phyloP scores from a whole-genome alignment of 805 yeast genomes.

The Lipomyces lipofer region DNA sequence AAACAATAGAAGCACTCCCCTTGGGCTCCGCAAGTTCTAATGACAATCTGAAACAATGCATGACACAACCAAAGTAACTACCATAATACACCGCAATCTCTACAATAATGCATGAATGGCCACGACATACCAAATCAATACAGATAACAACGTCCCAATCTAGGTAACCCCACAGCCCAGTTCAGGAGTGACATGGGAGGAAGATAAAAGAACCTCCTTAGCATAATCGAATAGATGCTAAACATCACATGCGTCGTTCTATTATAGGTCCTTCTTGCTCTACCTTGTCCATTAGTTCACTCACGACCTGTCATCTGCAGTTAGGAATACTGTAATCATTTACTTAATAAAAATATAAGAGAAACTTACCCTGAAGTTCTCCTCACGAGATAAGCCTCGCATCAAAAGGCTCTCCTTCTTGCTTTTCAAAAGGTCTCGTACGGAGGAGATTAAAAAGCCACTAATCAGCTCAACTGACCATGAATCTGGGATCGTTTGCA shows the following conservation, averaged over 20 bases:
- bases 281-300: conserved; percentile 29
- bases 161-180: no score
- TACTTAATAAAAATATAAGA: not conserved
- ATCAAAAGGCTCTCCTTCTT: conserved; percentile 27
- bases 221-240: no score
- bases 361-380: conserved; percentile 25
- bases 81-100: no score
- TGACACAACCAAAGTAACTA: no score
- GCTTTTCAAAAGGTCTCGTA: conserved; percentile 25
- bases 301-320: conserved; percentile 12
- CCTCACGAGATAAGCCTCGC: conserved; percentile 32
- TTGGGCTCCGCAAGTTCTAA: no score
- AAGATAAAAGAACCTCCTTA: no score
- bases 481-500: conserved; percentile 35
- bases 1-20: no score
- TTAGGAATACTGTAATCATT: not conserved
- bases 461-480: conserved; percentile 40
- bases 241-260: conserved; percentile 26
- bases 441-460: conserved; percentile 32
- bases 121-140: no score
- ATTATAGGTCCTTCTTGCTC: conserved; percentile 29
- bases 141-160: no score
- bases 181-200: no score
- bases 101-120: no score
- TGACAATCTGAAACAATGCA: no score